Evolutionary conservation across 768 basidiomycete species (phyloP).

Genomic region (Boletus rufocinnamomeus): DNA sequence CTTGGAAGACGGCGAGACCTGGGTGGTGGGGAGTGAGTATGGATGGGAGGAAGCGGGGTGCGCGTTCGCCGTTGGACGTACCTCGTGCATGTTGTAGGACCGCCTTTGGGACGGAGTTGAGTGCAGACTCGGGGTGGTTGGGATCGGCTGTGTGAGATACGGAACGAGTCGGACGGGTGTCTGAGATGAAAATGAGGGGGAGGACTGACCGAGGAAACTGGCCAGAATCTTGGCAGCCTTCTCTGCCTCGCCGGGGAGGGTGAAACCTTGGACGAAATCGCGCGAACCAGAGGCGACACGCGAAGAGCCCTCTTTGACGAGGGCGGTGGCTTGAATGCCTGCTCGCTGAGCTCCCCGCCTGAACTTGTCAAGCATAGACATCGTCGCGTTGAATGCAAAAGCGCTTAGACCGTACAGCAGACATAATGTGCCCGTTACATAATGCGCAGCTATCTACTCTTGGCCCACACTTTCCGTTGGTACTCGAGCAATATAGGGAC

Average conservation of each 20-base stretch:
- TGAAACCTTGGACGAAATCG: slow-evolving; percentile 83
- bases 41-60: neutral
- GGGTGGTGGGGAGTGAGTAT: neutral
- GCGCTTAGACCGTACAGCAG: neutral
- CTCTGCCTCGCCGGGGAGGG: slow-evolving; percentile 88
- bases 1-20: slow-evolving; percentile 95
- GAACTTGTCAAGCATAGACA: slow-evolving; percentile 81
- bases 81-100: slow-evolving; percentile 90
- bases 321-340: slow-evolving; percentile 74
- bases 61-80: slow-evolving; percentile 36
- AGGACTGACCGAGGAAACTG: slow-evolving; percentile 77
- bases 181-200: neutral
- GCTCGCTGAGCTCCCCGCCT: slow-evolving; percentile 79
- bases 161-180: neutral
- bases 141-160: slow-evolving; percentile 68
- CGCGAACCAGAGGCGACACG: slow-evolving; percentile 74
- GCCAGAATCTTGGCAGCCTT: slow-evolving; percentile 92
- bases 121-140: slow-evolving; percentile 80
- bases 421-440: neutral
- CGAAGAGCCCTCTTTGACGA: slow-evolving; percentile 64
- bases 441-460: neutral
- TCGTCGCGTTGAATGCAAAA: slow-evolving; percentile 20
- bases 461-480: slow-evolving; percentile 72
- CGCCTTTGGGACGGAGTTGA: slow-evolving; percentile 92
- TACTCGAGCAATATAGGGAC: slow-evolving; percentile 86